Percentiles rank a stretch among this genome's conserved stretches.
These are phyloP conservation scores for Coccomyxa subellipsoidea DNA, from an alignment of 163 green algal species.

Conservation along the genomic window DNA sequence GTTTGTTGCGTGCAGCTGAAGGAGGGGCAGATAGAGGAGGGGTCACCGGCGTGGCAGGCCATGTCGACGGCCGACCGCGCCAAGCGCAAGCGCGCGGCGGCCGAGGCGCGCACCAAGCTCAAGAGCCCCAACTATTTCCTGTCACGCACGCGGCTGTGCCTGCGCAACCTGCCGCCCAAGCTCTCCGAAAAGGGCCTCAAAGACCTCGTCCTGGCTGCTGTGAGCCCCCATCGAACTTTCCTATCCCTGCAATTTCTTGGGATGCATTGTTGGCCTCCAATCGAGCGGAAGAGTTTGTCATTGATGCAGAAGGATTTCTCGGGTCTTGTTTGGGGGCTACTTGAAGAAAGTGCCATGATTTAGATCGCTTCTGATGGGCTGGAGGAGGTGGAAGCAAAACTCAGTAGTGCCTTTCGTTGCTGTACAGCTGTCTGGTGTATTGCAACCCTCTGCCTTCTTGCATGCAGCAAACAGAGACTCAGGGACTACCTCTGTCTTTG, in stretches of 20 bases:
- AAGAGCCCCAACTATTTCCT: conserved; percentile 91
- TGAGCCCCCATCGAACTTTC: conserved; percentile 24
- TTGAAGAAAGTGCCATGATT: too few species aligned
- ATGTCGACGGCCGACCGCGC: conserved; percentile 71
- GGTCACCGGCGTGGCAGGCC: conserved; percentile 64
- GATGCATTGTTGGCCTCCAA: too few species aligned
- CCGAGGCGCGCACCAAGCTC: conserved; percentile 85
- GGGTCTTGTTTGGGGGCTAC: too few species aligned
- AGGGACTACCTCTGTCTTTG: too few species aligned
- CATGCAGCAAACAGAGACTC: too few species aligned
- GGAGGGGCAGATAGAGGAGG: conserved; percentile 81
- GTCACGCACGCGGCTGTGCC: conserved; percentile 70
- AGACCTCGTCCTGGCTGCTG: conserved; percentile 60
- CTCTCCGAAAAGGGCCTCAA: conserved; percentile 75
- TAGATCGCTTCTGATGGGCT: too few species aligned
- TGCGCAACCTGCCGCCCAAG: conserved; percentile 84
- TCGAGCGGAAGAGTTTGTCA: too few species aligned
- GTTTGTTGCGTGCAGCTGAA: conserved; percentile 46
- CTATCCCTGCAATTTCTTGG: background rate
- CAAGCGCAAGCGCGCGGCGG: conserved; percentile 59
- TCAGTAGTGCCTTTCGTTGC: too few species aligned
- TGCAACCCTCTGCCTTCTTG: too few species aligned
- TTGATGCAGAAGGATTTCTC: too few species aligned
- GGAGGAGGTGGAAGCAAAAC: too few species aligned
- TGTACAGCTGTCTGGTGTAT: too few species aligned